Evolutionary conservation across 106 monocot genomes (phyloP).

Genomic region (Dendrobium chrysotoxum): DNA sequence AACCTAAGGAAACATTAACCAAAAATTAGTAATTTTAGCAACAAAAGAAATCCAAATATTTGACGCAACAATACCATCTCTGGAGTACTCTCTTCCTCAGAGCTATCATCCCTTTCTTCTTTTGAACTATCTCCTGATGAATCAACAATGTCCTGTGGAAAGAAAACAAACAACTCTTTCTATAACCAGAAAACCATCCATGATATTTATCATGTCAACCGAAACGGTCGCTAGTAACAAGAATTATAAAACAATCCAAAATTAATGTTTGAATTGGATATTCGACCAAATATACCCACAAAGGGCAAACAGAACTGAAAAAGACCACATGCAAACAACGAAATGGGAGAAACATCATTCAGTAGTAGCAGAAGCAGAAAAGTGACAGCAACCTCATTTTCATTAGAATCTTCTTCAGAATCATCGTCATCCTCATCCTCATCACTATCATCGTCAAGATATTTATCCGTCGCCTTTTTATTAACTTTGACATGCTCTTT

Average conservation of each 20-base stretch:
- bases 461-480: neutral
- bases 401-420: neutral
- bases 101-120: conserved; percentile 39
- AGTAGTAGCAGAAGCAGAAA: neutral
- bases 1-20: too few species aligned
- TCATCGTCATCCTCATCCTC: neutral
- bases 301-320: neutral
- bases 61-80: conserved; percentile 18
- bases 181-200: neutral
- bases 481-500: neutral
- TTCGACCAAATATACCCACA: too few species aligned
- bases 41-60: too few species aligned
- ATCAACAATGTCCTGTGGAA: conserved; percentile 36
- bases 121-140: conserved; percentile 30
- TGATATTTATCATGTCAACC: neutral
- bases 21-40: too few species aligned
- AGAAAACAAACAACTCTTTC: too few species aligned
- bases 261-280: neutral
- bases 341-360: neutral
- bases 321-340: neutral
- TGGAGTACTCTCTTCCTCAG: conserved; percentile 37
- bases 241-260: neutral
- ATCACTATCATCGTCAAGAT: neutral
- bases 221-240: neutral
- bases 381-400: neutral